Conservation (phyloP, 768 basidiomycete species). For the Leccinum truebloodii region DNA sequence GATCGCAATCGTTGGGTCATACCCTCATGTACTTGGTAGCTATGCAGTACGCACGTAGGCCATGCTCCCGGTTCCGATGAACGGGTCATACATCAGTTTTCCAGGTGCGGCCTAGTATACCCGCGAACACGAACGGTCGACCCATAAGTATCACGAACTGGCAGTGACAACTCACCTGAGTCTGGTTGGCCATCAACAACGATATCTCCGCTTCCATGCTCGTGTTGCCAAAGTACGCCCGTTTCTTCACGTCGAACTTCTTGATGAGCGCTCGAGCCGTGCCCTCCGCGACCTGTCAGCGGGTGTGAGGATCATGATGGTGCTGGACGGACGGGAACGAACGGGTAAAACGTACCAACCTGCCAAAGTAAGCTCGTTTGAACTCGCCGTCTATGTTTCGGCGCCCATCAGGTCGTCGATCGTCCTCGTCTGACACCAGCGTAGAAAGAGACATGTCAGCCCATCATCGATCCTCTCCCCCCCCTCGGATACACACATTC, state of each 20-base stretch:
- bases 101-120: slow-evolving; percentile 73
- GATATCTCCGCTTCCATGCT: slow-evolving; percentile 98
- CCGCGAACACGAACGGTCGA: not conserved
- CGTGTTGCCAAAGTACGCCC: slow-evolving; percentile 91
- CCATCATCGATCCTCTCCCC: not conserved
- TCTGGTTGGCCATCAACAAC: slow-evolving; percentile 95
- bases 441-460: not conserved
- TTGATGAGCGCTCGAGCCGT: slow-evolving; percentile 66
- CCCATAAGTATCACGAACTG: not conserved
- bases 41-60: slow-evolving; percentile 57
- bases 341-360: slow-evolving; percentile 64
- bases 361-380: slow-evolving; percentile 76
- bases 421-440: slow-evolving; percentile 46
- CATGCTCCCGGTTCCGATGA: slow-evolving; percentile 92
- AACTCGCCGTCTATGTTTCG: slow-evolving; percentile 69
- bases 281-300: slow-evolving; percentile 54
- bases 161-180: slow-evolving; percentile 56
- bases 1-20: slow-evolving; percentile 2
- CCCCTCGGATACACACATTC: slow-evolving; percentile 62
- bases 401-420: slow-evolving; percentile 46
- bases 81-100: slow-evolving; percentile 93
- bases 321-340: not conserved
- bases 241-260: slow-evolving; percentile 85
- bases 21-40: not conserved
- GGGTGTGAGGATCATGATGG: not conserved